Percentiles rank a stretch among this genome's conserved stretches.
Conservation (phyloP, 2,329 filamentous ascomycete species). For the Lachnellula cervina region DNA sequence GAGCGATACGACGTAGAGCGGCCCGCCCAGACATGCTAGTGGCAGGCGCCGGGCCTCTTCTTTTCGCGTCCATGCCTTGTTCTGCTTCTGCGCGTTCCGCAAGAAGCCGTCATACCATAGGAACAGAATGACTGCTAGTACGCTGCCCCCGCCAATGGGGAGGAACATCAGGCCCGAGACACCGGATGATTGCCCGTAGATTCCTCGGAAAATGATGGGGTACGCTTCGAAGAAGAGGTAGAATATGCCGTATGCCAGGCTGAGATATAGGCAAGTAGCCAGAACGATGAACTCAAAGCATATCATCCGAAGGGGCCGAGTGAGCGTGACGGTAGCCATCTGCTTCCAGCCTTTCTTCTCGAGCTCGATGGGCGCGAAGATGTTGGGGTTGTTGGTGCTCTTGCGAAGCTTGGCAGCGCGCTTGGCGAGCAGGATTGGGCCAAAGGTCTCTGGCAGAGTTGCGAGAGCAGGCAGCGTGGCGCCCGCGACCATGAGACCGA, state of each 20-base stretch:
- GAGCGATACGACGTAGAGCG: constrained; percentile 41
- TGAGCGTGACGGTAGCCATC: constrained; percentile 52
- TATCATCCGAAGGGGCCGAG: constrained; percentile 56
- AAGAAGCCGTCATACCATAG: constrained; percentile 47
- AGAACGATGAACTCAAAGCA: constrained; percentile 58
- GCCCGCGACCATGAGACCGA: constrained; percentile 60
- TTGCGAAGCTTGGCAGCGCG: constrained; percentile 55
- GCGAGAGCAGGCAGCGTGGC: constrained; percentile 53
- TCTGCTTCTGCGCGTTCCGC: constrained; percentile 43
- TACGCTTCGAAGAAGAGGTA: constrained; percentile 63
- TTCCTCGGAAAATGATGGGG: constrained; percentile 55
- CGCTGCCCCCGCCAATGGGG: constrained; percentile 45
- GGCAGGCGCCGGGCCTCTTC: constrained; percentile 47
- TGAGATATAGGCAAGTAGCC: constrained; percentile 57
- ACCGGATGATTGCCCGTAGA: constrained; percentile 56
- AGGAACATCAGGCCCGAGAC: constrained; percentile 57
- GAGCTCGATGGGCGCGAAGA: constrained; percentile 61
- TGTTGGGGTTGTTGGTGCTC: constrained; percentile 47
- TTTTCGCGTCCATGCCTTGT: constrained; percentile 44
- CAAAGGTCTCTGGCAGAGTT: constrained; percentile 61
- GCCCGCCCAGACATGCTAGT: constrained; percentile 44
- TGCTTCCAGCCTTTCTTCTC: constrained; percentile 48
- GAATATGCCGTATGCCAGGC: constrained; percentile 58
- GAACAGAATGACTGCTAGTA: constrained; percentile 47
- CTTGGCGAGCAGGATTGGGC: constrained; percentile 53